phyloP scores from a whole-genome alignment of 2,329 filamentous ascomycete species.

The Colletotrichum sp. region DNA sequence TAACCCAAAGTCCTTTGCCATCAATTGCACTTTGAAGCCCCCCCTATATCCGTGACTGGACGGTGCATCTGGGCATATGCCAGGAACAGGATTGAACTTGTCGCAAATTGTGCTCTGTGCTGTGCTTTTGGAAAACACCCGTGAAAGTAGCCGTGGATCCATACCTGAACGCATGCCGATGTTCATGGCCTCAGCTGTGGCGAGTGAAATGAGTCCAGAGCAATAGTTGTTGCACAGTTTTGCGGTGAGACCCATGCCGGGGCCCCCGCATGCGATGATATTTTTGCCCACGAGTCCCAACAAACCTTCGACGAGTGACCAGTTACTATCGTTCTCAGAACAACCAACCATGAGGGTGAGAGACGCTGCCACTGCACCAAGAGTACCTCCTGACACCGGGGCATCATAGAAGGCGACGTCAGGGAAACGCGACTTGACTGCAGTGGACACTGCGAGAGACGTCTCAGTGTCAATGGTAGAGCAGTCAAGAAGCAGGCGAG shows the following conservation, averaged over 20 bases:
- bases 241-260: constrained; percentile 60
- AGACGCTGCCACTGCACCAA: background rate
- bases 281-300: constrained; percentile 54
- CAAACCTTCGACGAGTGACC: background rate
- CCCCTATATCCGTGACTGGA: constrained; percentile 40
- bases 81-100: constrained; percentile 36
- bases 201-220: constrained; percentile 63
- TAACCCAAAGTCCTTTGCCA: constrained; percentile 60
- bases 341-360: background rate
- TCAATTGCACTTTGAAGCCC: constrained; percentile 64
- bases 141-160: constrained; percentile 53
- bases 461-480: background rate
- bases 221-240: constrained; percentile 69
- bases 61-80: constrained; percentile 34
- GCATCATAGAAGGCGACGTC: background rate
- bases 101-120: constrained; percentile 36
- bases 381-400: background rate
- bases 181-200: constrained; percentile 62
- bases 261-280: constrained; percentile 60
- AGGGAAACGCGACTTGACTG: background rate
- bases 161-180: constrained; percentile 64
- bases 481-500: background rate
- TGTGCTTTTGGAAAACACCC: constrained; percentile 30
- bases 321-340: background rate
- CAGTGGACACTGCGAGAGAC: background rate